Percentiles rank a stretch among this genome's conserved stretches.
phyloP scores from a whole-genome alignment of 257 asterid species.

The Nicotiana tomentosiformis region DNA sequence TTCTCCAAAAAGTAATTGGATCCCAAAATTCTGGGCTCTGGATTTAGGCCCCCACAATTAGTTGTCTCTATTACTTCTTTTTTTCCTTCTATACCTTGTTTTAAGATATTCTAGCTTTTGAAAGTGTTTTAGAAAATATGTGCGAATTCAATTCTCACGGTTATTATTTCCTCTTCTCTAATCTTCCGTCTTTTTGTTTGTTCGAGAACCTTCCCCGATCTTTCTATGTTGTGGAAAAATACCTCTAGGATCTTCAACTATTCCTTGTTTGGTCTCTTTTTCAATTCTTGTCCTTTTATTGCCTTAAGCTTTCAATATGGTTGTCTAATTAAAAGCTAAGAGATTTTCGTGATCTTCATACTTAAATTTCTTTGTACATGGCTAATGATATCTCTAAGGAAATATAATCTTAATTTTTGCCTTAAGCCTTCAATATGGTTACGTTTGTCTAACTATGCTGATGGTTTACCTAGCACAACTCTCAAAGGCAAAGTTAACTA shows the following conservation, averaged over 20 bases:
- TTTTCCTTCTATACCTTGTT: background rate
- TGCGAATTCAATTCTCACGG: background rate
- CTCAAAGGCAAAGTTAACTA: too few relatives aligned
- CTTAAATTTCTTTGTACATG: background rate
- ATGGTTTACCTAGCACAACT: too few relatives aligned
- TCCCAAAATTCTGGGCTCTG: background rate
- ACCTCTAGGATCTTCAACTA: background rate
- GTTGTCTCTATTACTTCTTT: background rate
- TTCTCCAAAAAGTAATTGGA: slow-evolving; percentile 19
- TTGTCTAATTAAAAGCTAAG: background rate
- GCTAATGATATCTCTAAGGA: background rate
- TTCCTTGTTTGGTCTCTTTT: too few relatives aligned
- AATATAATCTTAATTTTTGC: background rate
- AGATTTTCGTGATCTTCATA: background rate
- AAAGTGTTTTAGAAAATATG: background rate
- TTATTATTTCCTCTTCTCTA: too few relatives aligned
- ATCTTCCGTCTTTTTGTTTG: background rate
- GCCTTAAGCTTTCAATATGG: background rate
- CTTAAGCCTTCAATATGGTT: too few relatives aligned
- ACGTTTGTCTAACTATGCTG: too few relatives aligned
- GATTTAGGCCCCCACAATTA: background rate
- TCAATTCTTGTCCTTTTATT: too few relatives aligned
- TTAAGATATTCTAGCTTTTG: background rate
- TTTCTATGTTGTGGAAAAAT: background rate
- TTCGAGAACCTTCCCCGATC: background rate